Evolutionary conservation across 1,139 yeast genomes (phyloP).

Genomic region (Meyerozyma elateridarum): DNA sequence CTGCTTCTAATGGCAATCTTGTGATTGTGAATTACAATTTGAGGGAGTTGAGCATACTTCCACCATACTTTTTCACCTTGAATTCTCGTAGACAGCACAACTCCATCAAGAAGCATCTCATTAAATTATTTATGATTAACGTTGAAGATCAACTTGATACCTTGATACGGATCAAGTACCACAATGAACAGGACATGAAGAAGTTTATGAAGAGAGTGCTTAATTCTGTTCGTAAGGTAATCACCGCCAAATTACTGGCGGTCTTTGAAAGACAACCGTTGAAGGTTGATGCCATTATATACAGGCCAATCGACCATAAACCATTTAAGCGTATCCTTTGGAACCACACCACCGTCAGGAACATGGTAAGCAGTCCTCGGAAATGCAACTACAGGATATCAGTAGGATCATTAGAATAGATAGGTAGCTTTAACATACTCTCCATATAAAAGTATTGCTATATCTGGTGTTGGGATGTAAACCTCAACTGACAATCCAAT

Average conservation of each 20-base stretch:
- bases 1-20: constrained; percentile 6
- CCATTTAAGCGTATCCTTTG: constrained; percentile 5
- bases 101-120: constrained; percentile 28
- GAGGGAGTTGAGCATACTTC: constrained; percentile 32
- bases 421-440: too few species aligned
- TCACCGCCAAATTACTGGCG: constrained; percentile 22
- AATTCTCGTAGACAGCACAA: constrained; percentile 23
- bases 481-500: not conserved
- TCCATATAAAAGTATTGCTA: too few species aligned
- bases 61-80: constrained; percentile 28
- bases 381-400: constrained; percentile 2
- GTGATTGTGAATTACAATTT: constrained; percentile 25
- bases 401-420: constrained; percentile 1
- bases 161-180: constrained; percentile 33
- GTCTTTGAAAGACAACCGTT: constrained; percentile 11
- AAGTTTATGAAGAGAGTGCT: constrained; percentile 24
- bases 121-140: constrained; percentile 35
- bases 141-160: constrained; percentile 38
- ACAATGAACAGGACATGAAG: constrained; percentile 21
- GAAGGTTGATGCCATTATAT: constrained; percentile 4
- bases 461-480: too few species aligned
- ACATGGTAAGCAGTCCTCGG: not conserved
- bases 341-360: constrained; percentile 1
- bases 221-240: constrained; percentile 24
- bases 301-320: not conserved